Conservation (phyloP, 2,329 filamentous ascomycete species). For the Colletotrichum sp. region DNA sequence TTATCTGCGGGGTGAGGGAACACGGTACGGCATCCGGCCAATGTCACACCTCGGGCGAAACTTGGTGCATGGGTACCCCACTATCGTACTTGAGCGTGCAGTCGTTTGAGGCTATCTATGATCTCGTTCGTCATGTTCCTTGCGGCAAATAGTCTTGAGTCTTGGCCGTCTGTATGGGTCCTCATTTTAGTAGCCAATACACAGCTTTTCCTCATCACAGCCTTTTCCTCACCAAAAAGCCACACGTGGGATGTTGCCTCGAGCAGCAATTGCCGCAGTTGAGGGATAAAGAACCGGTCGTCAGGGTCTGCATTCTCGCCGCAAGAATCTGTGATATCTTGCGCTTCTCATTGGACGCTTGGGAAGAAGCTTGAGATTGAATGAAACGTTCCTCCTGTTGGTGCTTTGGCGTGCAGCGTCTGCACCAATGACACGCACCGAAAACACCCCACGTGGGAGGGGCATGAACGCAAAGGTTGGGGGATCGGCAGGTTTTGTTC, state of each 20-base stretch:
- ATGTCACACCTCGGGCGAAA: neutral
- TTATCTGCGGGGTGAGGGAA: neutral
- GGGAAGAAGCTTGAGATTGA: neutral
- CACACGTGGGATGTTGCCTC: neutral
- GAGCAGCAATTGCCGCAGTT: neutral
- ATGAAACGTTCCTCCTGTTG: slow-evolving; percentile 8
- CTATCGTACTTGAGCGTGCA: neutral
- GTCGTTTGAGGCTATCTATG: neutral
- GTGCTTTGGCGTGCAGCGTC: neutral
- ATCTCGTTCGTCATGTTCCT: neutral
- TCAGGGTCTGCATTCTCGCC: neutral
- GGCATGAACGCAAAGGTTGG: neutral
- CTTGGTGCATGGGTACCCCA: neutral
- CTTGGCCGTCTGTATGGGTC: neutral
- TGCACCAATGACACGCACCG: slow-evolving; percentile 1
- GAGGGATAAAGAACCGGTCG: neutral
- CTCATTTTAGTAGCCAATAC: neutral
- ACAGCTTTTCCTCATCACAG: too few species aligned
- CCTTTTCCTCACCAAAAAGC: neutral
- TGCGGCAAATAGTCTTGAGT: neutral
- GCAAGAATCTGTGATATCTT: neutral
- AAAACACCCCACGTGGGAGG: slow-evolving; percentile 10
- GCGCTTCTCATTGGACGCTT: neutral
- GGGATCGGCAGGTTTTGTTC: neutral
- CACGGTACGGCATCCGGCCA: neutral